Conservation (phyloP, 306 rosid species). For the Cucurbita moschata region DNA sequence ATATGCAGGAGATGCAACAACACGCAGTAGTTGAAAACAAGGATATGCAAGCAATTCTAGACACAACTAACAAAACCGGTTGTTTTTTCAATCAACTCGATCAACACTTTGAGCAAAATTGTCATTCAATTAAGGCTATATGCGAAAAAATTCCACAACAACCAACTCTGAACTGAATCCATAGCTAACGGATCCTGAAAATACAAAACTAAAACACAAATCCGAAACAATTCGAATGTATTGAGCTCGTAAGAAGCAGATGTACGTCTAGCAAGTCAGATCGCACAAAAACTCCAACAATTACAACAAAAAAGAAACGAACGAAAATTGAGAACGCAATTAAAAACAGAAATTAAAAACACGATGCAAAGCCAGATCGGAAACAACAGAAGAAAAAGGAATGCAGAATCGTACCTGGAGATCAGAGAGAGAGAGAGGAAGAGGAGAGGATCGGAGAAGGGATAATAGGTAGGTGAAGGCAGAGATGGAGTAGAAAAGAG, state of each 20-base stretch:
- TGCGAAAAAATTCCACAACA: neutral
- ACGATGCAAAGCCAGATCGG: neutral
- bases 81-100: neutral
- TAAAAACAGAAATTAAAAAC: neutral
- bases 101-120: neutral
- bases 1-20: neutral
- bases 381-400: neutral
- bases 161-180: neutral
- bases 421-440: neutral
- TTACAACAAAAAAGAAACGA: neutral
- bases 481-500: neutral
- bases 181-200: neutral
- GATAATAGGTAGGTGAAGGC: constrained; percentile 15
- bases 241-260: neutral
- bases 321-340: neutral
- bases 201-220: neutral
- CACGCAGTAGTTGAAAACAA: neutral
- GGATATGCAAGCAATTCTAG: neutral
- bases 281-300: neutral
- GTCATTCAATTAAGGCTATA: neutral
- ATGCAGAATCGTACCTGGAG: neutral
- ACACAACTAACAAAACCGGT: neutral
- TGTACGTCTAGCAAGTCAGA: neutral
- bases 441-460: constrained; percentile 3
- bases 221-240: neutral